Evolutionary conservation across 73 alveolate genomes (phyloP).

Genomic region (Tetrahymena elliotti): DNA sequence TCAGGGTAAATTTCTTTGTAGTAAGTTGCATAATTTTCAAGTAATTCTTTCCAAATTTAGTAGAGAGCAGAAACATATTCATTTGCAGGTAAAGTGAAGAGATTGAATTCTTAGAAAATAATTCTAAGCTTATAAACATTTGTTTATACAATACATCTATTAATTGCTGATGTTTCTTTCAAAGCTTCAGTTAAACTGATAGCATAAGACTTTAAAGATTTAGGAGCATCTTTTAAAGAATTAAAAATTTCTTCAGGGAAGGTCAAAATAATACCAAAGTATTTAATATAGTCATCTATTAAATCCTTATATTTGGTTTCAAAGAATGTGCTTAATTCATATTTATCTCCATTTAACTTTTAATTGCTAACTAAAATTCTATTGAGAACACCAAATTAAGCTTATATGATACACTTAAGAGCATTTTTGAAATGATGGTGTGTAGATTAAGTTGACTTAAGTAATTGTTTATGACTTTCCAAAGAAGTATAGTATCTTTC

Average conservation of each 20-base stretch:
- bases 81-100: background rate
- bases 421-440: background rate
- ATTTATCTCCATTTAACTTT: background rate
- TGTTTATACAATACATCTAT: background rate
- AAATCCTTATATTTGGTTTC: background rate
- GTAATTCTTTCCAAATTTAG: background rate
- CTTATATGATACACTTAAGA: background rate
- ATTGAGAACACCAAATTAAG: background rate
- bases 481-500: background rate
- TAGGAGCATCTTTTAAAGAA: background rate
- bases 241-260: background rate
- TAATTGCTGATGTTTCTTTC: background rate
- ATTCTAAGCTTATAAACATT: background rate
- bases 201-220: background rate
- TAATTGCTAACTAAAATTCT: background rate
- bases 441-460: background rate
- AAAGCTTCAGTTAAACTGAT: background rate
- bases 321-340: background rate
- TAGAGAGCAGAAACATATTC: background rate
- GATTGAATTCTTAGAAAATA: background rate
- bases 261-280: background rate
- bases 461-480: background rate
- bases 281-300: background rate
- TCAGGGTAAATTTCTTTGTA: background rate
- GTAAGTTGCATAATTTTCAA: background rate